phyloP scores from a whole-genome alignment of 192 early-diverging fungal genomes.

The Podila horticola region DNA sequence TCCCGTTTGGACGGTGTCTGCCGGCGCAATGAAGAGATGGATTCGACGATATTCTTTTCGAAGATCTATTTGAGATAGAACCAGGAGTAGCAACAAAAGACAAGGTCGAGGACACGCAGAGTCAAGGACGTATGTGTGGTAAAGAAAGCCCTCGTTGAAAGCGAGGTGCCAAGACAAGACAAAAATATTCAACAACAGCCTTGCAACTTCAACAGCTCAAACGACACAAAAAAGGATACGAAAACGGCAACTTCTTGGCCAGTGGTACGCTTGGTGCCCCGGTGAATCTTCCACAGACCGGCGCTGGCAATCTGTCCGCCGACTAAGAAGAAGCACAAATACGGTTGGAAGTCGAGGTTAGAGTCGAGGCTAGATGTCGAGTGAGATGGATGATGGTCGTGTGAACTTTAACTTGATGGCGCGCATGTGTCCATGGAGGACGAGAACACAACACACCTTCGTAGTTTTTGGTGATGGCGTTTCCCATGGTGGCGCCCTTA shows the following conservation, averaged over 20 bases:
- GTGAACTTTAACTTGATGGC: background rate
- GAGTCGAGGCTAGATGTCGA: background rate
- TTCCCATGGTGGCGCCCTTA: conserved; percentile 34
- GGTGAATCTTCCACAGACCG: conserved; percentile 80
- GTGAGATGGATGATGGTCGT: background rate
- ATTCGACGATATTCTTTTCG: conserved; percentile 75
- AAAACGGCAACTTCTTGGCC: conserved; percentile 73
- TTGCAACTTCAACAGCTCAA: background rate
- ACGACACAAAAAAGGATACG: conserved; percentile 53
- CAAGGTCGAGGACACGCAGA: background rate
- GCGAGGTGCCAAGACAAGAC: background rate
- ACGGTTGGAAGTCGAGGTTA: background rate
- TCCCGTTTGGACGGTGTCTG: conserved; percentile 52
- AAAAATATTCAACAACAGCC: background rate
- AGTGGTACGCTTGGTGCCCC: conserved; percentile 66
- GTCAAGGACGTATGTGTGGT: conserved; percentile 27
- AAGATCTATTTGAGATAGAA: conserved; percentile 61
- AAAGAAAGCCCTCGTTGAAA: background rate
- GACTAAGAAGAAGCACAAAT: conserved; percentile 46
- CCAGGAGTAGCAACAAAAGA: background rate
- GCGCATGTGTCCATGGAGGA: background rate
- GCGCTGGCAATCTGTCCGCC: conserved; percentile 64
- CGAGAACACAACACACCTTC: conserved; percentile 21
- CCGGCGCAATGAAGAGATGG: conserved; percentile 59
- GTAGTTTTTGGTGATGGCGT: conserved; percentile 55